phyloP scores from a whole-genome alignment of 805 yeast genomes.

The Diddensiella transvaalensis region DNA sequence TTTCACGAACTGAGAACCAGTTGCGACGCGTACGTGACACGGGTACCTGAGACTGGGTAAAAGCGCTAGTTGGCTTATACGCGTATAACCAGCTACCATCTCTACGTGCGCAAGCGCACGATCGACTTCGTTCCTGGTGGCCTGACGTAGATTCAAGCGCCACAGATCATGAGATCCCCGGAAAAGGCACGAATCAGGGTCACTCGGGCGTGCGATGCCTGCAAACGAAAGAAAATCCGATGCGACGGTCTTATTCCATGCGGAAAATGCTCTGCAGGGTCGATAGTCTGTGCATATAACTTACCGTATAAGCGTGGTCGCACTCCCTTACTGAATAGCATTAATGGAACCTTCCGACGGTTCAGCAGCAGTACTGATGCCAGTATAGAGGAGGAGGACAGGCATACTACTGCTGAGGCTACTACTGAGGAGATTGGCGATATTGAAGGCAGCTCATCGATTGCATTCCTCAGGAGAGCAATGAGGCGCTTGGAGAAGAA shows the following conservation, averaged over 20 bases:
- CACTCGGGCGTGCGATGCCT: slow-evolving; percentile 10
- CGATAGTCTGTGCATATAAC: slow-evolving; percentile 2
- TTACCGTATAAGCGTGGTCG: slow-evolving; percentile 5
- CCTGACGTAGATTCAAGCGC: too few species aligned
- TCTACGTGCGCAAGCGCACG: too few species aligned
- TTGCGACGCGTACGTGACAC: background rate
- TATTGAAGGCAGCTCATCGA: slow-evolving; percentile 6
- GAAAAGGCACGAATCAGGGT: background rate
- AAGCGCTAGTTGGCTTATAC: too few species aligned
- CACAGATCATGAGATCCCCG: background rate
- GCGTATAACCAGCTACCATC: too few species aligned
- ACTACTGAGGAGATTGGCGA: background rate
- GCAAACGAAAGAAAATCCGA: slow-evolving; percentile 9
- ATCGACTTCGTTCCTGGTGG: too few species aligned
- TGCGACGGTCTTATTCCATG: slow-evolving; percentile 10
- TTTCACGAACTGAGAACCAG: too few species aligned
- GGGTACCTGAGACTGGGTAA: too few species aligned
- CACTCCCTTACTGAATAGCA: background rate
- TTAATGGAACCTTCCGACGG: background rate
- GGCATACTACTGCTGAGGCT: background rate
- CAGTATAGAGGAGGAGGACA: background rate
- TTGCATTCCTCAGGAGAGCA: slow-evolving; percentile 8
- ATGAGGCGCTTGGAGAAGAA: slow-evolving; percentile 3
- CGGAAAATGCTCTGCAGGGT: background rate
- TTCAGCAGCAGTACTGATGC: background rate